Conservation (phyloP, 2,329 filamentous ascomycete genomes). For the Bipolaris gigantea region DNA sequence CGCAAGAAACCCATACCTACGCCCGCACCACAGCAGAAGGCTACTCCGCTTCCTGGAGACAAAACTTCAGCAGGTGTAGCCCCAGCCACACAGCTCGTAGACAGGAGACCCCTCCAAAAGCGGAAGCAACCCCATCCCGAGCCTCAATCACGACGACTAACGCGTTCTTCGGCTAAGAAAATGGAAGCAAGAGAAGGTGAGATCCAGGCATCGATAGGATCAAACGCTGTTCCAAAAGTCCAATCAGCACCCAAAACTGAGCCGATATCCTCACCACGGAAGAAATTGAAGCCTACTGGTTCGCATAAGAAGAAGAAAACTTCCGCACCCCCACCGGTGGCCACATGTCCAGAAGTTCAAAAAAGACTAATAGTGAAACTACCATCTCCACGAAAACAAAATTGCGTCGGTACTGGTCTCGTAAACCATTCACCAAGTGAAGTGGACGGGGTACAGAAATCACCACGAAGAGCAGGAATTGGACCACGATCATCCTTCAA, state of each 20-base stretch:
- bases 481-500: background rate
- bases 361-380: constrained; percentile 5
- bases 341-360: background rate
- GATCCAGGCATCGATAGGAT: background rate
- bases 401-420: background rate
- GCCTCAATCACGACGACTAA: constrained; percentile 4
- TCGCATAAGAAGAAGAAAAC: background rate
- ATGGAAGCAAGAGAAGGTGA: constrained; percentile 2
- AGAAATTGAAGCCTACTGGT: constrained; percentile 2
- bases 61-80: background rate
- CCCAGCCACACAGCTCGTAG: constrained; percentile 8
- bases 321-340: background rate
- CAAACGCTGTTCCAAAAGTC: background rate
- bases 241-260: constrained; percentile 31
- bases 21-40: background rate
- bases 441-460: constrained; percentile 6
- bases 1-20: background rate
- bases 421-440: background rate
- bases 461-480: constrained; percentile 3
- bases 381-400: background rate
- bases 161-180: constrained; percentile 15
- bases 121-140: constrained; percentile 7
- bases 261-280: background rate
- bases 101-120: constrained; percentile 4
- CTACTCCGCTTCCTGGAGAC: background rate